Percentiles rank a stretch among this genome's conserved stretches.
Conservation (phyloP, 2,329 filamentous ascomycete species). For the Monosporascus sp. region DNA sequence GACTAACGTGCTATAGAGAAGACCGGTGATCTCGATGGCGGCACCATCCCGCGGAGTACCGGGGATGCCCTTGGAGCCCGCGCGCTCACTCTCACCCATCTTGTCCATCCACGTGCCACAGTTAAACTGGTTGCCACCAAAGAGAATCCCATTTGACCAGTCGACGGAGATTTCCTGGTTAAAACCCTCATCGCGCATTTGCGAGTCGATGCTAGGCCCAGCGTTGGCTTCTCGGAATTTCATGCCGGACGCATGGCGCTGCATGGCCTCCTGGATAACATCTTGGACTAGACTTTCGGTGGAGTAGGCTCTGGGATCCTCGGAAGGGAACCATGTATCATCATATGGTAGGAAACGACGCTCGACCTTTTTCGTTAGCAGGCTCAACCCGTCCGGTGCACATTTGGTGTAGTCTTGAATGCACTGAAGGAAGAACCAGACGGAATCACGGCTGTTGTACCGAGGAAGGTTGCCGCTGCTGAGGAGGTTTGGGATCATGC, state of each 20-base stretch:
- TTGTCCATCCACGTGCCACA: conserved; percentile 99
- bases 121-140: conserved; percentile 89
- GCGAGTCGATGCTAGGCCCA: conserved; percentile 77
- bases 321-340: conserved; percentile 83
- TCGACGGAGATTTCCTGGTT: conserved; percentile 87
- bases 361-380: conserved; percentile 73
- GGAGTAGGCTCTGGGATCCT: conserved; percentile 83
- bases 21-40: conserved; percentile 88
- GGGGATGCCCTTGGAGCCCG: conserved; percentile 86
- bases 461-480: conserved; percentile 79
- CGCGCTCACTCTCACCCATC: conserved; percentile 96
- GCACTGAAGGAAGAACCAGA: conserved; percentile 96
- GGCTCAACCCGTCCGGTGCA: conserved; percentile 66
- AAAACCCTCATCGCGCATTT: conserved; percentile 92
- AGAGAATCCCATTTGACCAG: conserved; percentile 86
- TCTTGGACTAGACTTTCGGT: conserved; percentile 78
- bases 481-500: conserved; percentile 94
- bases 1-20: conserved; percentile 80
- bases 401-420: conserved; percentile 89
- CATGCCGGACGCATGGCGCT: conserved; percentile 85
- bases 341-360: conserved; percentile 91
- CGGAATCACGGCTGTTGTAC: conserved; percentile 93
- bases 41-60: conserved; percentile 96
- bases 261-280: conserved; percentile 86
- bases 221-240: conserved; percentile 94